Evolutionary conservation across 129 eudicot genomes (phyloP).

Genomic region (Tagetes erecta): DNA sequence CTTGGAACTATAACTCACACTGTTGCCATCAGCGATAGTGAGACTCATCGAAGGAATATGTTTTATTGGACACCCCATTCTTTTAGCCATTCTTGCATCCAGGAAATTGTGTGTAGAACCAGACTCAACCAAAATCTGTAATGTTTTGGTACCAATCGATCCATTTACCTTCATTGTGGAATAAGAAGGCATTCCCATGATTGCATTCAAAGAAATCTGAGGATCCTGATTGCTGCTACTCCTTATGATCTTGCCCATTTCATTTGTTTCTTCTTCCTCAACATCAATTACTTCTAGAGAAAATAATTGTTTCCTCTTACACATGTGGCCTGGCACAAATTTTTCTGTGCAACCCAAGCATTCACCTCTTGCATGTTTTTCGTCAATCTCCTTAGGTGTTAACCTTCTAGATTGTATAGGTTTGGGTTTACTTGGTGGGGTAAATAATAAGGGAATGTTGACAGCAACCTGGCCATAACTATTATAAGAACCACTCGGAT

Average conservation of each 20-base stretch:
- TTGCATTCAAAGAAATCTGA: background rate
- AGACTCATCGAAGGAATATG: background rate
- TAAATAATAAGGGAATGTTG: background rate
- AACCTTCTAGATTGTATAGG: background rate
- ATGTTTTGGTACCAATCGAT: background rate
- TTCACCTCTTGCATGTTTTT: too few species aligned
- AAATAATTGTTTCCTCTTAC: too few species aligned
- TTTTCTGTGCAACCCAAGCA: too few species aligned
- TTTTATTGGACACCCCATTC: too few species aligned
- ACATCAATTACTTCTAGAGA: too few species aligned
- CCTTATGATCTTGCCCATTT: too few species aligned
- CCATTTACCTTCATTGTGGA: background rate
- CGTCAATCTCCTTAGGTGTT: background rate
- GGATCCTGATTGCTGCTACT: background rate
- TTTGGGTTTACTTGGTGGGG: background rate
- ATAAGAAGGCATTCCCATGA: background rate
- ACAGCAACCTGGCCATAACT: background rate
- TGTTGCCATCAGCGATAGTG: background rate
- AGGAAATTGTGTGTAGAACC: background rate
- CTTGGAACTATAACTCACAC: too few species aligned
- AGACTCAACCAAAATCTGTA: background rate
- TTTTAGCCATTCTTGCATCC: too few species aligned
- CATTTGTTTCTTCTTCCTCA: too few species aligned
- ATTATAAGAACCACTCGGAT: too few species aligned
- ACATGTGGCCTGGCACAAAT: too few species aligned